These are phyloP conservation scores for Starmera stellimalicola DNA, from an alignment of 1,139 yeast genomes.

Conservation along the genomic window DNA sequence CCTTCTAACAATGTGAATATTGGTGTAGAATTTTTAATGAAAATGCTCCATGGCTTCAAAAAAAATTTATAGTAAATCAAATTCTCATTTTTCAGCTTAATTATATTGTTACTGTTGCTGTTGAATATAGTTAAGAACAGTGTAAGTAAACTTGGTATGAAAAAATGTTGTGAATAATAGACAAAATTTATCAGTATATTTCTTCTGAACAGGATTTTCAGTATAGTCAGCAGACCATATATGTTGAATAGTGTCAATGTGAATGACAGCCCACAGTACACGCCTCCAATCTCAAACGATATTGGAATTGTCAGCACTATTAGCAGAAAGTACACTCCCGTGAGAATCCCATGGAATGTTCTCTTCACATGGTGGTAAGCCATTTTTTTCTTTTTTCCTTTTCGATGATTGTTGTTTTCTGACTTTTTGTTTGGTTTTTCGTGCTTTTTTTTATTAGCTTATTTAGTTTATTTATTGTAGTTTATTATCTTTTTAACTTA, in stretches of 20 bases:
- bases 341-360: slow-evolving; percentile 27
- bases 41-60: slow-evolving; percentile 56
- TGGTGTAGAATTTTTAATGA: slow-evolving; percentile 76
- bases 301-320: slow-evolving; percentile 81
- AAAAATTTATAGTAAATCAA: slow-evolving; percentile 25
- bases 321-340: slow-evolving; percentile 52
- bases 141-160: slow-evolving; percentile 74
- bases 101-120: slow-evolving; percentile 14
- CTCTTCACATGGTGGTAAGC: not conserved
- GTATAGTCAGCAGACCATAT: slow-evolving; percentile 65
- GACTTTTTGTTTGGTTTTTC: too few relatives aligned
- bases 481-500: too few relatives aligned
- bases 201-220: slow-evolving; percentile 47
- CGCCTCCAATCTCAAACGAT: slow-evolving; percentile 93
- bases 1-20: slow-evolving; percentile 87
- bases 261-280: slow-evolving; percentile 79
- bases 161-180: slow-evolving; percentile 73
- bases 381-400: not conserved
- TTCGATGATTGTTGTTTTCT: too few relatives aligned
- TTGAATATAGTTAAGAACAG: slow-evolving; percentile 55
- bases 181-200: slow-evolving; percentile 44
- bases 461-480: too few relatives aligned
- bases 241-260: slow-evolving; percentile 64
- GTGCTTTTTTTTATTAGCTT: too few relatives aligned
- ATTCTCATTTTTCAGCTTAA: slow-evolving; percentile 12